Percentiles rank a stretch among this genome's conserved stretches.
phyloP scores from a whole-genome alignment of 2,329 filamentous ascomycete genomes.

The Stagonosporopsis vannaccii region DNA sequence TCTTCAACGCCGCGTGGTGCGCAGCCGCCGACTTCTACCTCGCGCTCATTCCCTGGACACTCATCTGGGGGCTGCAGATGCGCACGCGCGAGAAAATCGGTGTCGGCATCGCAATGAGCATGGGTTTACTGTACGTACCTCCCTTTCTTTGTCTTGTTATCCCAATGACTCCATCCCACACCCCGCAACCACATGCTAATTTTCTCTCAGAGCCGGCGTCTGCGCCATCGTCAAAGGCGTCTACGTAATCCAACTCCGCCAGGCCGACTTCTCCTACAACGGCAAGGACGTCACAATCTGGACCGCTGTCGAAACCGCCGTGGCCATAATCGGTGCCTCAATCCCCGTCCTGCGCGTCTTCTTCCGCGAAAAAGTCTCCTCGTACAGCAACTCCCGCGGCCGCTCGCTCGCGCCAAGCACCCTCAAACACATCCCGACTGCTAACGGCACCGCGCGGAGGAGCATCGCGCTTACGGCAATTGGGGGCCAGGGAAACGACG shows the following conservation, averaged over 20 bases:
- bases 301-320: conserved; percentile 40
- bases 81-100: conserved; percentile 36
- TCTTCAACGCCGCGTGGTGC: conserved; percentile 41
- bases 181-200: not conserved
- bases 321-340: conserved; percentile 38
- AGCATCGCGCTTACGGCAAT: conserved; percentile 3
- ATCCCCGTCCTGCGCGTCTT: conserved; percentile 43
- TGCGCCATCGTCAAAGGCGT: conserved; percentile 39
- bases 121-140: conserved; percentile 33
- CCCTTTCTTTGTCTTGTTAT: no score
- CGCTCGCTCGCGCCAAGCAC: conserved; percentile 1
- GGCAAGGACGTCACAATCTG: conserved; percentile 42
- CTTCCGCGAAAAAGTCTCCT: conserved; percentile 36
- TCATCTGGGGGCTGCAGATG: conserved; percentile 36
- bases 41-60: conserved; percentile 37
- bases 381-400: conserved; percentile 7
- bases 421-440: not conserved
- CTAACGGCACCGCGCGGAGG: not conserved
- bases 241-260: conserved; percentile 33
- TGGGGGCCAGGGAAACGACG: not conserved
- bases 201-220: conserved; percentile 26
- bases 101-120: conserved; percentile 41
- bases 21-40: conserved; percentile 33
- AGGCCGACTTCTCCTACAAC: conserved; percentile 39
- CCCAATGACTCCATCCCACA: not conserved